Conservation (phyloP, 805 yeast genomes). For the Candida montana region DNA sequence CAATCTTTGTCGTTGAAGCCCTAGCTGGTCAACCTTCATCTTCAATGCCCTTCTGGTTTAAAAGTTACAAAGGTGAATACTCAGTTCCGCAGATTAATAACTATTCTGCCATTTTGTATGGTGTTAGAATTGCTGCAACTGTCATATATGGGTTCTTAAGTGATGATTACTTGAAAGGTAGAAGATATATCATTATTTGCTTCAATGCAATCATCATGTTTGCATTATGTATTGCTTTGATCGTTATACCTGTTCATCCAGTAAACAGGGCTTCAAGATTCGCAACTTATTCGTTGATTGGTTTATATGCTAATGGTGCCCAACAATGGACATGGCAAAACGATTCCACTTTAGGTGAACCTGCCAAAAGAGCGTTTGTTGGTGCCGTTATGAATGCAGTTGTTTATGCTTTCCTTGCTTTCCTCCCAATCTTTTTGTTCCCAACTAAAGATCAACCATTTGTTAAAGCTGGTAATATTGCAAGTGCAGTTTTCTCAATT, state of each 20-base stretch:
- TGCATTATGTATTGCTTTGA: slow-evolving; percentile 3
- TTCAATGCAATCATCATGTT: slow-evolving; percentile 5
- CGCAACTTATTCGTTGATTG: slow-evolving; percentile 9
- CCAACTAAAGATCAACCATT: slow-evolving; percentile 9
- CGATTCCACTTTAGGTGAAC: slow-evolving; percentile 11
- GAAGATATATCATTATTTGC: slow-evolving; percentile 6
- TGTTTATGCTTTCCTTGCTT: slow-evolving; percentile 7
- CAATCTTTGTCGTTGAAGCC: slow-evolving; percentile 2
- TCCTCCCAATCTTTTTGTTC: slow-evolving; percentile 6
- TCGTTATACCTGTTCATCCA: slow-evolving; percentile 10
- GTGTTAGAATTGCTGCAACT: slow-evolving; percentile 4
- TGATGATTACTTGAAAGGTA: slow-evolving; percentile 12
- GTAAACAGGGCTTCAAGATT: slow-evolving; percentile 7
- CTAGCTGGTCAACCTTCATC: slow-evolving; percentile 4
- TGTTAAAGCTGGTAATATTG: slow-evolving; percentile 10
- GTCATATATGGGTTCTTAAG: slow-evolving; percentile 9
- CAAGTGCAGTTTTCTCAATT: slow-evolving; percentile 5
- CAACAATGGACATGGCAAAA: slow-evolving; percentile 11
- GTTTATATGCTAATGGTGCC: slow-evolving; percentile 8
- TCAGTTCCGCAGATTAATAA: slow-evolving; percentile 10
- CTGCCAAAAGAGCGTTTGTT: slow-evolving; percentile 12
- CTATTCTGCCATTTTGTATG: slow-evolving; percentile 5
- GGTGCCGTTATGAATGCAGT: slow-evolving; percentile 12
- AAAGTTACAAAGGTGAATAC: slow-evolving; percentile 2
- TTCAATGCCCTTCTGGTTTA: slow-evolving; percentile 9